These are phyloP conservation scores for Melampsora americana DNA, from an alignment of 1,284 basidiomycete species.

Conservation along the genomic window DNA sequence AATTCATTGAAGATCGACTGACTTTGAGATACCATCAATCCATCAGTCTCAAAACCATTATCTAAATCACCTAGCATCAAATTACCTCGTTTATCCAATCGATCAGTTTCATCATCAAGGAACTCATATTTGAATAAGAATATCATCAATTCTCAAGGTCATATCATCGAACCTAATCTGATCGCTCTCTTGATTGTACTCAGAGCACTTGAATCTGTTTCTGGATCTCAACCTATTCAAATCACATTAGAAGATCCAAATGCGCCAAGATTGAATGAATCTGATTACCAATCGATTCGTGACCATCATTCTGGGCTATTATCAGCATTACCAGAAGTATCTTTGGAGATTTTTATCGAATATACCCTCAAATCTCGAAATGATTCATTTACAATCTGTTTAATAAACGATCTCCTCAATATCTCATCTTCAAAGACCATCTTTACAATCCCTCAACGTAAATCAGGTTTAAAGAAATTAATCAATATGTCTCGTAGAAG, in stretches of 20 bases:
- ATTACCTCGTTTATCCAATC: too few relatives aligned
- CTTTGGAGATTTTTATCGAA: conserved; percentile 5
- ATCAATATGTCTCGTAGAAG: conserved; percentile 29
- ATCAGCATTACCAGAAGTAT: background rate
- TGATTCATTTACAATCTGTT: conserved; percentile 13
- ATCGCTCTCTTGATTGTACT: background rate
- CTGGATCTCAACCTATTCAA: background rate
- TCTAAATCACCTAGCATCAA: too few relatives aligned
- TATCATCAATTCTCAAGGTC: background rate
- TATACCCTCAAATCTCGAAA: conserved; percentile 27
- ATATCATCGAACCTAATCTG: background rate
- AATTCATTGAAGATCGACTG: too few relatives aligned
- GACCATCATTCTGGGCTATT: background rate
- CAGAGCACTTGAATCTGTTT: background rate
- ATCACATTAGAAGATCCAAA: background rate
- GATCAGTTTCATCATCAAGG: background rate
- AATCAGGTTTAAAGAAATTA: background rate
- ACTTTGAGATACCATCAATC: too few relatives aligned
- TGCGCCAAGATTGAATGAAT: background rate
- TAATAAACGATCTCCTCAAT: conserved; percentile 15
- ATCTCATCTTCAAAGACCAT: background rate
- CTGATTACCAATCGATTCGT: conserved; percentile 9
- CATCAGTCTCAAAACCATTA: too few relatives aligned
- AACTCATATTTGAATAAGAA: background rate
- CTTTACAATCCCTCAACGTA: conserved; percentile 8